Conservation (phyloP, 176 grass and related monocot genomes). For the Puya raimondii region DNA sequence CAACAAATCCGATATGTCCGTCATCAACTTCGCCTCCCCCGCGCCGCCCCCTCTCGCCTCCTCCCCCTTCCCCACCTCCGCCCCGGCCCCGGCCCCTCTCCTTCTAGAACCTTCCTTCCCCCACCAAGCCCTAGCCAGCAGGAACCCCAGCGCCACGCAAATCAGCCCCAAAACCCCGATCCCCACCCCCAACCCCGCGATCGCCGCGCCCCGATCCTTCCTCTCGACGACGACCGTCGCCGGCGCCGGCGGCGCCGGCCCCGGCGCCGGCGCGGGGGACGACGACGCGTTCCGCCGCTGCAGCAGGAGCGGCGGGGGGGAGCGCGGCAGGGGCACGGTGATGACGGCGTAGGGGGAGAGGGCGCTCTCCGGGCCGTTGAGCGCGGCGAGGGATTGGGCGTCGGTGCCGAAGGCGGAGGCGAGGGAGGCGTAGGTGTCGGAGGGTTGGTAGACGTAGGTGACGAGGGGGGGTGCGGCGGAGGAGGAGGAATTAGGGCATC, state of each 20-base stretch:
- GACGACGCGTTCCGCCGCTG: conserved; percentile 28
- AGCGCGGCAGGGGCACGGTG: conserved; percentile 45
- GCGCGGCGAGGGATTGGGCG: conserved; percentile 38
- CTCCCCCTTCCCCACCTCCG: conserved; percentile 15
- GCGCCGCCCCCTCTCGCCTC: conserved; percentile 10
- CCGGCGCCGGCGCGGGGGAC: conserved; percentile 18
- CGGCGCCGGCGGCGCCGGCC: conserved; percentile 27
- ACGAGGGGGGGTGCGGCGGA: conserved; percentile 36
- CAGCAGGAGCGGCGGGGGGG: conserved; percentile 53
- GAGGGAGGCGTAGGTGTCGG: conserved; percentile 64
- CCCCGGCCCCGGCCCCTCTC: conserved; percentile 15
- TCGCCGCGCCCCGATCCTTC: conserved; percentile 39
- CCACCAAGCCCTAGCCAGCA: conserved; percentile 42
- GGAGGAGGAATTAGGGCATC: conserved; percentile 37
- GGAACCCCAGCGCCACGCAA: conserved; percentile 41
- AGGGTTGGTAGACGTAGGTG: conserved; percentile 74
- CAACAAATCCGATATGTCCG: conserved; percentile 81
- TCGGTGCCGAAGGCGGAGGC: conserved; percentile 51
- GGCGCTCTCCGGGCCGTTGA: conserved; percentile 57
- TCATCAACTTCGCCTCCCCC: conserved; percentile 9
- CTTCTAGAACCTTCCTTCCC: conserved; percentile 12
- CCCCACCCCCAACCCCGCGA: conserved; percentile 50
- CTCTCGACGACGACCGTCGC: neutral
- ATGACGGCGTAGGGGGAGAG: conserved; percentile 31
- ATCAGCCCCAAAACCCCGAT: conserved; percentile 47